phyloP scores from a whole-genome alignment of 2,329 filamentous ascomycete genomes.

The Fusarium transvaalense region DNA sequence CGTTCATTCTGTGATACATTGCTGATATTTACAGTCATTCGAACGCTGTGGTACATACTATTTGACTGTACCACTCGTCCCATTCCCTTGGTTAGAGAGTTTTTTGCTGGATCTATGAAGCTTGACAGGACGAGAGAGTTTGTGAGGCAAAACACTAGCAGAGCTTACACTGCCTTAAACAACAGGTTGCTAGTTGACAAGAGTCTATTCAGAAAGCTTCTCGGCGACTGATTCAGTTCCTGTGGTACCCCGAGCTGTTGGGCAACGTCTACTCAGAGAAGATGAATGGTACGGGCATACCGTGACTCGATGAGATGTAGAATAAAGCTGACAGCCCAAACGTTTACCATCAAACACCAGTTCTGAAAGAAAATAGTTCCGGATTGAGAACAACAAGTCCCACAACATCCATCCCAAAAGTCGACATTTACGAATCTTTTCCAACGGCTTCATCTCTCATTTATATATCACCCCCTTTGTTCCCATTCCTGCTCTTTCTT shows the following conservation, averaged over 20 bases:
- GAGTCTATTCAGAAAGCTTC: background rate
- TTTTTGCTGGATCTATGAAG: slow-evolving; percentile 5
- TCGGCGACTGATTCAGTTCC: slow-evolving; percentile 5
- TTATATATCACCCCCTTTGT: slow-evolving; percentile 5
- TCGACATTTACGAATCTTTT: background rate
- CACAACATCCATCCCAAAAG: background rate
- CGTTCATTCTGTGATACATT: slow-evolving; percentile 36
- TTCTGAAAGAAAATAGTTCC: slow-evolving; percentile 12
- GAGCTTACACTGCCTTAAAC: background rate
- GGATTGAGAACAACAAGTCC: background rate
- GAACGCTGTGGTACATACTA: slow-evolving; percentile 38
- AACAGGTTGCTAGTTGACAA: background rate
- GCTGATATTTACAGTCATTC: slow-evolving; percentile 20
- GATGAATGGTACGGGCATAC: slow-evolving; percentile 10
- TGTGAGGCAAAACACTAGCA: background rate
- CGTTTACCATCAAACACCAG: background rate
- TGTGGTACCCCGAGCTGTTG: slow-evolving; percentile 2
- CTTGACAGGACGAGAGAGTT: background rate
- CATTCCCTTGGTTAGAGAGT: slow-evolving; percentile 4
- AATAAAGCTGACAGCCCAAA: slow-evolving; percentile 12
- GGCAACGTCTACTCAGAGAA: slow-evolving; percentile 1
- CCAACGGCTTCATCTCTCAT: background rate
- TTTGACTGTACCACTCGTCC: background rate
- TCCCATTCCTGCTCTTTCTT: slow-evolving; percentile 25
- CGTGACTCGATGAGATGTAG: slow-evolving; percentile 16